phyloP scores from a whole-genome alignment of 2,329 filamentous ascomycete species.

The Epichloe brachyelytri region DNA sequence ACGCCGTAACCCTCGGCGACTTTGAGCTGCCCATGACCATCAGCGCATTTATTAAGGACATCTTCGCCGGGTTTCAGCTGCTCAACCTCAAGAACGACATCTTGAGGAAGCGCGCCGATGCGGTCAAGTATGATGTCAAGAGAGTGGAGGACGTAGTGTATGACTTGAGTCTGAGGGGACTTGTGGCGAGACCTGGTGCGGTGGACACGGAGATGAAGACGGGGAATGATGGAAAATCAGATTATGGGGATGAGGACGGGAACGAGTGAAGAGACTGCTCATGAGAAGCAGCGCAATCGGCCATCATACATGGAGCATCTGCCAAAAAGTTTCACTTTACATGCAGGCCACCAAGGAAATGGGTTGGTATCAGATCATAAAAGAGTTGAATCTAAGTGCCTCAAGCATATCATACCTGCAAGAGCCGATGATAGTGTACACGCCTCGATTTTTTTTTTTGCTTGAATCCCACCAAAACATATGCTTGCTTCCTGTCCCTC shows the following conservation, averaged over 20 bases:
- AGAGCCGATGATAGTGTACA: neutral
- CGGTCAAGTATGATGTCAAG: slow-evolving; percentile 95
- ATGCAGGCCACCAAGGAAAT: neutral
- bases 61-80: slow-evolving; percentile 92
- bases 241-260: slow-evolving; percentile 10
- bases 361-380: neutral
- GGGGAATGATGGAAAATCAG: neutral
- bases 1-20: slow-evolving; percentile 80
- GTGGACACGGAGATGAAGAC: slow-evolving; percentile 26
- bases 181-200: slow-evolving; percentile 44
- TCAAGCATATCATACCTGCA: neutral
- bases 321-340: no score
- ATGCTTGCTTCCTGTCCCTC: neutral
- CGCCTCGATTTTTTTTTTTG: neutral
- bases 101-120: slow-evolving; percentile 75
- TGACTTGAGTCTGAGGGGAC: slow-evolving; percentile 74
- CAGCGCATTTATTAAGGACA: slow-evolving; percentile 83
- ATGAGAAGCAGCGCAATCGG: no score
- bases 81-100: slow-evolving; percentile 96
- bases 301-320: no score
- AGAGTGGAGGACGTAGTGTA: slow-evolving; percentile 98
- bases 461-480: neutral
- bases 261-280: neutral
- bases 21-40: slow-evolving; percentile 77
- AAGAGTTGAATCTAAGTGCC: neutral